Percentiles rank a stretch among this genome's conserved stretches.
Evolutionary conservation across 2,329 filamentous ascomycete species (phyloP).

Genomic region (Sporothrix globosa): DNA sequence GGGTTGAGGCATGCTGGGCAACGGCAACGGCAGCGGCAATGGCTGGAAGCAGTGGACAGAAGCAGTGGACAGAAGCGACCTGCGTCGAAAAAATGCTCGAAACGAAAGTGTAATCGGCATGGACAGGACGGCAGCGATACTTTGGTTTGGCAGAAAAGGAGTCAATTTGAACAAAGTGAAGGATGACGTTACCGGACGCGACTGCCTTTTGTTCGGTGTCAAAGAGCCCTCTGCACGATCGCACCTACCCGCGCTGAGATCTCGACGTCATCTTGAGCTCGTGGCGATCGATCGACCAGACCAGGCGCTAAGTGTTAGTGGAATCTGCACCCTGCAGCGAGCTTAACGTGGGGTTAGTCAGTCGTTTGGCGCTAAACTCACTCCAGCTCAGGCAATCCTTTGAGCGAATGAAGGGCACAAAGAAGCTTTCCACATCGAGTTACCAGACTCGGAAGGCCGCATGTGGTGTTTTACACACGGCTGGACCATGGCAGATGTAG

Average conservation of each 20-base stretch:
- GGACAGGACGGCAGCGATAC: too few relatives aligned
- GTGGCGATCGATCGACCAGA: conserved; percentile 11
- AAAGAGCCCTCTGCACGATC: background rate
- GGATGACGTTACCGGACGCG: background rate
- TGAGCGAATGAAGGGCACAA: too few relatives aligned
- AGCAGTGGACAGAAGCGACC: background rate
- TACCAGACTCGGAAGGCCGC: too few relatives aligned
- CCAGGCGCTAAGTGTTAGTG: conserved; percentile 4
- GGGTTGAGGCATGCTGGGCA: conserved; percentile 3
- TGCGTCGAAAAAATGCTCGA: background rate
- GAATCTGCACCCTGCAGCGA: background rate
- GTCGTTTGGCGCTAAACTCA: background rate
- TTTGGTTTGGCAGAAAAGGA: too few relatives aligned
- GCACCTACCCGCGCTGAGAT: conserved; percentile 17
- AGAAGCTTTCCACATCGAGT: background rate
- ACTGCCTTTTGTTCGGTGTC: background rate
- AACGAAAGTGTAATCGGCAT: background rate
- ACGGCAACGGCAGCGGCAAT: too few relatives aligned
- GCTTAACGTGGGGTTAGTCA: background rate
- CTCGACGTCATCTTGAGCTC: background rate
- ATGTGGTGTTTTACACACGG: too few relatives aligned
- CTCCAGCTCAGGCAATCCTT: too few relatives aligned
- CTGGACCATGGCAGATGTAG: too few relatives aligned
- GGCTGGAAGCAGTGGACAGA: background rate
- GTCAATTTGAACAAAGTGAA: background rate